Evolutionary conservation across 2,329 filamentous ascomycete species (phyloP).

Genomic region (Zymoseptoria pseudotritici): DNA sequence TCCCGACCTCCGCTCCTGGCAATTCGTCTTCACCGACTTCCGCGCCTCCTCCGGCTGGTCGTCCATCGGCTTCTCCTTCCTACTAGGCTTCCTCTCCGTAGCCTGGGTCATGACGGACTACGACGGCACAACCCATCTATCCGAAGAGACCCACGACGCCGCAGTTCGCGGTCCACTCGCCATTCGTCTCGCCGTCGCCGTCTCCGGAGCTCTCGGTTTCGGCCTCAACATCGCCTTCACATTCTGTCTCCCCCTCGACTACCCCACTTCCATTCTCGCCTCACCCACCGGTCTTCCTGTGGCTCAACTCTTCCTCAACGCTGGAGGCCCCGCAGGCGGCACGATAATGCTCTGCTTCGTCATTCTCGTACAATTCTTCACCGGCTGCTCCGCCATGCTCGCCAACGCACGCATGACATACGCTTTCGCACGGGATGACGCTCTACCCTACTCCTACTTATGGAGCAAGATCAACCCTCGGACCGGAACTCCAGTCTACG

Average conservation of each 20-base stretch:
- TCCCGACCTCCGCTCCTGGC: conserved; percentile 50
- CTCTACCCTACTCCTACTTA: conserved; percentile 30
- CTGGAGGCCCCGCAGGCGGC: conserved; percentile 33
- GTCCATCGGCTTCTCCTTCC: conserved; percentile 54
- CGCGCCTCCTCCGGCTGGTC: conserved; percentile 58
- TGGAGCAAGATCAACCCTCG: conserved; percentile 39
- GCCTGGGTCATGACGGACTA: conserved; percentile 64
- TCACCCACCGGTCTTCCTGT: conserved; percentile 55
- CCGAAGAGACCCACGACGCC: conserved; percentile 59
- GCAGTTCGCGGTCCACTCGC: conserved; percentile 53
- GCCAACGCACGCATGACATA: conserved; percentile 45
- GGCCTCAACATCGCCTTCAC: conserved; percentile 56
- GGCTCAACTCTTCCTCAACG: conserved; percentile 51
- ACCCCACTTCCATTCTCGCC: conserved; percentile 49
- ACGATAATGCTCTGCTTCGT: conserved; percentile 29
- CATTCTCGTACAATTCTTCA: conserved; percentile 59
- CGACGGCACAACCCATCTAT: conserved; percentile 61
- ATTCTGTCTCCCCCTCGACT: conserved; percentile 49
- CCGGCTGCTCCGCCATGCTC: conserved; percentile 56
- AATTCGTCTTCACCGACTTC: conserved; percentile 55
- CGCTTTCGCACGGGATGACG: conserved; percentile 36
- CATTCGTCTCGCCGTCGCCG: conserved; percentile 37
- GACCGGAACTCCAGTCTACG: conserved; percentile 54
- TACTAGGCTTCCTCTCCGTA: conserved; percentile 52
- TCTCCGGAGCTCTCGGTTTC: conserved; percentile 55